Conservation (phyloP, 2,329 filamentous ascomycete genomes). For the Raffaelea ambrosiae region DNA sequence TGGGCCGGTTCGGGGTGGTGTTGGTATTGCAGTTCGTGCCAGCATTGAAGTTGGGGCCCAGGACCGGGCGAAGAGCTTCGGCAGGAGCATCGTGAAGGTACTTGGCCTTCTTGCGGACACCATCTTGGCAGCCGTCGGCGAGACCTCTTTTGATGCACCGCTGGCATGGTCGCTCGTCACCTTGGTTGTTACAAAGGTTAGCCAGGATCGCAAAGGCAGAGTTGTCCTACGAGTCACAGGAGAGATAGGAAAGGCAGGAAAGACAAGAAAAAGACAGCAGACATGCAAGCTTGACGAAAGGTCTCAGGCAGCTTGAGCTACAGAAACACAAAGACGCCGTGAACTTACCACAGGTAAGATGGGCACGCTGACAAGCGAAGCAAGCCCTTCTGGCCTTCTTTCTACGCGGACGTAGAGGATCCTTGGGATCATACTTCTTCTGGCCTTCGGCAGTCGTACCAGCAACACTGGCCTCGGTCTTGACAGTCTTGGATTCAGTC, state of each 20-base stretch:
- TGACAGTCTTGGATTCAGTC: conserved; percentile 31
- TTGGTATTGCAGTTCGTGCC: conserved; percentile 29
- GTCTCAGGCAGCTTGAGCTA: too few species aligned
- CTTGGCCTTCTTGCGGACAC: conserved; percentile 96
- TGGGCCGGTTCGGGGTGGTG: conserved; percentile 32
- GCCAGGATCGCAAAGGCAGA: too few species aligned
- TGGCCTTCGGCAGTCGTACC: conserved; percentile 36
- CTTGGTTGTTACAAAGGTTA: conserved; percentile 34
- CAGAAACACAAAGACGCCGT: too few species aligned
- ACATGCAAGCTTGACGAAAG: too few species aligned
- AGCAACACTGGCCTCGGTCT: conserved; percentile 6
- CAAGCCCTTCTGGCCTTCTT: conserved; percentile 96
- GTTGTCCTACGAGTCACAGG: conserved; percentile 1
- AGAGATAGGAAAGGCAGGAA: background rate
- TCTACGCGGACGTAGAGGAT: conserved; percentile 77
- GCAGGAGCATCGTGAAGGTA: conserved; percentile 94
- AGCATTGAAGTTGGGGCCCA: conserved; percentile 59
- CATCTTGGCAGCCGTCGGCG: conserved; percentile 87
- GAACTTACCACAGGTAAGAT: conserved; percentile 97
- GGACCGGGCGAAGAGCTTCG: conserved; percentile 79
- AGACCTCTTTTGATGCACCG: conserved; percentile 90
- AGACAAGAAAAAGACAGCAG: background rate
- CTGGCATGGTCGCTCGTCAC: conserved; percentile 89
- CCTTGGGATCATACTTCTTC: conserved; percentile 74
- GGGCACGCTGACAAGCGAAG: conserved; percentile 92